Percentiles rank a stretch among this genome's conserved stretches.
These are phyloP conservation scores for Herpetomonas samuelpessoai DNA, from an alignment of 208 protist species.

Conservation along the genomic window DNA sequence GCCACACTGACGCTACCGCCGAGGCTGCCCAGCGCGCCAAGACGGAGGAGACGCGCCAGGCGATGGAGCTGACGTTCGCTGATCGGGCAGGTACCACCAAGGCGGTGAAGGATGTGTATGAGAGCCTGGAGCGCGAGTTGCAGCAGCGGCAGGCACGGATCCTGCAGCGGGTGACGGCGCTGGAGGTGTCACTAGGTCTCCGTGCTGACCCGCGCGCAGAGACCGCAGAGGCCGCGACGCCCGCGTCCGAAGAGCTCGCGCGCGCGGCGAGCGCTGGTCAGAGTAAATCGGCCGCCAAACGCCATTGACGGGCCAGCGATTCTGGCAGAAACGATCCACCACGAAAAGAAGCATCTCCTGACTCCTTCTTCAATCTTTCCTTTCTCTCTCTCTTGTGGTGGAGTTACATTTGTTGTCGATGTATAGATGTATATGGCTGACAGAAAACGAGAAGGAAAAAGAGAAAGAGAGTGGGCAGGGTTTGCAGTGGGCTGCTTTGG, in stretches of 20 bases:
- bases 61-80: slow-evolving; percentile 67
- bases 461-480: too few species aligned
- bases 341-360: too few species aligned
- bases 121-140: slow-evolving; percentile 50
- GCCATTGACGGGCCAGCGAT: too few species aligned
- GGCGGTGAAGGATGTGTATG: slow-evolving; percentile 67
- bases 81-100: slow-evolving; percentile 40
- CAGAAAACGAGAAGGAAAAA: too few species aligned
- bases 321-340: too few species aligned
- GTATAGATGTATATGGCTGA: too few species aligned
- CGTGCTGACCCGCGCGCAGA: background rate
- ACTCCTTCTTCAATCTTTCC: too few species aligned
- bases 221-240: background rate
- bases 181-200: slow-evolving; percentile 63
- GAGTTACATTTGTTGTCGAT: too few species aligned
- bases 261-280: too few species aligned
- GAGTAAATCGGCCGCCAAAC: too few species aligned
- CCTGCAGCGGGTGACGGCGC: slow-evolving; percentile 62
- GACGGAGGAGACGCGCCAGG: slow-evolving; percentile 41
- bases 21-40: slow-evolving; percentile 22
- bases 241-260: background rate
- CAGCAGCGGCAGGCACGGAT: slow-evolving; percentile 56
- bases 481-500: too few species aligned
- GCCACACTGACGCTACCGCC: slow-evolving; percentile 45
- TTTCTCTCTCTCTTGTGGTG: too few species aligned